Conservation (phyloP, 2,329 filamentous ascomycete genomes). For the Fonsecaea erecta region DNA sequence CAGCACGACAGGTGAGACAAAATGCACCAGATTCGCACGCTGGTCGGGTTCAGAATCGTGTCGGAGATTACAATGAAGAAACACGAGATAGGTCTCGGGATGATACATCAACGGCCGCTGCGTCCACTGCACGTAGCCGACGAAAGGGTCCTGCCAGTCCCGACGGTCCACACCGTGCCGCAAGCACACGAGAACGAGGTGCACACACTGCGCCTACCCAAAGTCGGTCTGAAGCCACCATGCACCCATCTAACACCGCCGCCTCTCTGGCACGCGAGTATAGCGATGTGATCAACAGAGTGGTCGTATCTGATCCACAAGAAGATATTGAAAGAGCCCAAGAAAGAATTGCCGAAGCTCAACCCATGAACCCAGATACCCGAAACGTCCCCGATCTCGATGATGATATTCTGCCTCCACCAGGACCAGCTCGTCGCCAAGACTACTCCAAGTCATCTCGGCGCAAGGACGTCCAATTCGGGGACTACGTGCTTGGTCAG, state of each 20-base stretch:
- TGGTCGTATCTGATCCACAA: conserved; percentile 75
- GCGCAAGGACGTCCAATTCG: conserved; percentile 83
- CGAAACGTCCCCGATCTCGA: conserved; percentile 50
- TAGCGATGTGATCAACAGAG: conserved; percentile 76
- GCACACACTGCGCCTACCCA: conserved; percentile 43
- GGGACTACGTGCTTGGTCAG: conserved; percentile 93
- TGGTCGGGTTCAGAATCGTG: conserved; percentile 44
- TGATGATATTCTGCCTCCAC: conserved; percentile 40
- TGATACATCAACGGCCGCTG: conserved; percentile 41
- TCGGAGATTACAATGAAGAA: conserved; percentile 50
- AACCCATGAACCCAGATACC: conserved; percentile 55
- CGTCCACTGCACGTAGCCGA: conserved; percentile 49
- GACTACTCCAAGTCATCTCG: conserved; percentile 61
- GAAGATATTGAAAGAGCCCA: conserved; percentile 73
- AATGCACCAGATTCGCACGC: conserved; percentile 39
- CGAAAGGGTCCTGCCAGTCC: conserved; percentile 53
- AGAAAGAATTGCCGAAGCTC: conserved; percentile 68
- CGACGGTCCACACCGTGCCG: conserved; percentile 52
- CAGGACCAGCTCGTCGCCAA: conserved; percentile 53
- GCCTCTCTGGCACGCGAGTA: conserved; percentile 72
- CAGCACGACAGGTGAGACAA: conserved; percentile 49
- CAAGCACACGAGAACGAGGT: conserved; percentile 48
- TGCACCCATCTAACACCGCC: conserved; percentile 61
- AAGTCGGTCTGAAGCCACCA: conserved; percentile 47
- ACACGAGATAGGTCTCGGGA: conserved; percentile 46